phyloP scores from a whole-genome alignment of 306 rosid species.

The Myrica gale region DNA sequence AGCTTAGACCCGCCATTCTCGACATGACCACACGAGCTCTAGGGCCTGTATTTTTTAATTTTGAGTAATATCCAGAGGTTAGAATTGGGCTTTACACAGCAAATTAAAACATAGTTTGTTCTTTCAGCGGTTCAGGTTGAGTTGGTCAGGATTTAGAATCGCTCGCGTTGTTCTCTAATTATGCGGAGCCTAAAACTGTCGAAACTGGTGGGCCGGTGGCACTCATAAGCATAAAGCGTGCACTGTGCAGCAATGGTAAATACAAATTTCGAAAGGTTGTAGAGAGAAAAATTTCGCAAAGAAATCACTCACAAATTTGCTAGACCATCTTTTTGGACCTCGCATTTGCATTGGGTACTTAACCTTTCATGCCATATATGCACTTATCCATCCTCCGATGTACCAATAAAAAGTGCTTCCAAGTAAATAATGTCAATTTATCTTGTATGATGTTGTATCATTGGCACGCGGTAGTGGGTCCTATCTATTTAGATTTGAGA shows the following conservation, averaged over 20 bases:
- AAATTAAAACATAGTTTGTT: too few species aligned
- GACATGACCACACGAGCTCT: conserved; percentile 41
- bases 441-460: too few species aligned
- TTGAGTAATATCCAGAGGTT: neutral
- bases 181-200: too few species aligned
- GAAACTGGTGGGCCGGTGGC: too few species aligned
- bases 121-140: neutral
- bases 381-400: neutral
- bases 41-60: conserved; percentile 37
- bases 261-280: neutral
- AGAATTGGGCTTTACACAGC: neutral
- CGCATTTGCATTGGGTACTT: conserved; percentile 13
- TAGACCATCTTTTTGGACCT: conserved; percentile 44
- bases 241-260: neutral
- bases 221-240: too few species aligned
- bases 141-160: neutral
- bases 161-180: neutral
- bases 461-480: neutral
- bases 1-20: conserved; percentile 32
- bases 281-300: neutral
- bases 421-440: too few species aligned
- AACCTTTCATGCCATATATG: neutral
- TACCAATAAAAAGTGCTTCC: too few species aligned
- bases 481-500: neutral
- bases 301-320: conserved; percentile 50